Evolutionary conservation across 2,329 filamentous ascomycete genomes (phyloP).

Genomic region (Coniella vitis): DNA sequence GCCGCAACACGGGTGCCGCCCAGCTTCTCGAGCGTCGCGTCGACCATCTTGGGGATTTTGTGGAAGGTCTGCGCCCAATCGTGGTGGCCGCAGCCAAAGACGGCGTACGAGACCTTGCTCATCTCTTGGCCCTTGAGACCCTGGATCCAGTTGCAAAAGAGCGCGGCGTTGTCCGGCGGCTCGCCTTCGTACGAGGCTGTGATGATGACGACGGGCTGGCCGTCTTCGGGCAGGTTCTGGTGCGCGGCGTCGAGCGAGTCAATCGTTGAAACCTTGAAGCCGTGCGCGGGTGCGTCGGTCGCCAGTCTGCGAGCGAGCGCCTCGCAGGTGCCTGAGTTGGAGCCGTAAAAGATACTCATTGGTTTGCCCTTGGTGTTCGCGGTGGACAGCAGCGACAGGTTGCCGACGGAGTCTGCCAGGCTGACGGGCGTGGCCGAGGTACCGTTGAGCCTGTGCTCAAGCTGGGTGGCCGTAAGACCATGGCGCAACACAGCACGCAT

Average conservation of each 20-base stretch:
- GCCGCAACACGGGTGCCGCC: constrained; percentile 40
- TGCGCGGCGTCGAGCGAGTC: constrained; percentile 55
- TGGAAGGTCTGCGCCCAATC: constrained; percentile 59
- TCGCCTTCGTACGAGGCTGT: constrained; percentile 66
- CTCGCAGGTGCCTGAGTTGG: constrained; percentile 68
- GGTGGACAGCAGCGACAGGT: constrained; percentile 31
- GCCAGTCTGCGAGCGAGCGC: constrained; percentile 57
- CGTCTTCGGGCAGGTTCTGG: constrained; percentile 50
- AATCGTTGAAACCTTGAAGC: constrained; percentile 48
- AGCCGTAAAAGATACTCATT: constrained; percentile 61
- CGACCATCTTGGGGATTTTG: constrained; percentile 54
- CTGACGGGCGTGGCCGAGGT: constrained; percentile 25
- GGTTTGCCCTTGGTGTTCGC: constrained; percentile 28
- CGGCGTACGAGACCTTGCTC: constrained; percentile 52
- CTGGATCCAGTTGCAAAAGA: constrained; percentile 62
- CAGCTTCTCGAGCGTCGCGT: constrained; percentile 41
- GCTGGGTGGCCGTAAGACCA: constrained; percentile 43
- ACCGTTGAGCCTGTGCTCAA: constrained; percentile 40
- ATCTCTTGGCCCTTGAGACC: constrained; percentile 40
- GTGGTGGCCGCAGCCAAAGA: constrained; percentile 57
- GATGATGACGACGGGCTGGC: constrained; percentile 56
- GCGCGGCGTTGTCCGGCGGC: constrained; percentile 61
- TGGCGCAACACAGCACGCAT: constrained; percentile 57
- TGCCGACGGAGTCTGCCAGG: constrained; percentile 34
- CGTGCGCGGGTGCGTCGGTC: constrained; percentile 49